Evolutionary conservation across 2,329 filamentous ascomycete genomes (phyloP).

Genomic region (Colletotrichum lupini): DNA sequence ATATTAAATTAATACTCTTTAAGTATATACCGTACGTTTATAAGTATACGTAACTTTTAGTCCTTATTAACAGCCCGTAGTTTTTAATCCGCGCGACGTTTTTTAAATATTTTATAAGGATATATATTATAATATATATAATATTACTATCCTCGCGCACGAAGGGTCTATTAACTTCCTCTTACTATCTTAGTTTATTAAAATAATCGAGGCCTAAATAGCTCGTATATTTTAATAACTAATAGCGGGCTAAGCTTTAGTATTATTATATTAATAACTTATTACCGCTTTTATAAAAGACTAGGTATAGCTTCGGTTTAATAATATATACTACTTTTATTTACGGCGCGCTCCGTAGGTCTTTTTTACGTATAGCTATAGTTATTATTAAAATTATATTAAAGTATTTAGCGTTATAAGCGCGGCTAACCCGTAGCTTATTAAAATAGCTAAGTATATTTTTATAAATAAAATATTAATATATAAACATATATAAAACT

Average conservation of each 20-base stretch:
- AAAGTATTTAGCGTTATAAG: background rate
- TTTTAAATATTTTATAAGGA: constrained; percentile 19
- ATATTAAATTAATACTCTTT: constrained; percentile 7
- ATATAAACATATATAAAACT: constrained; percentile 7
- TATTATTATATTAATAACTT: background rate
- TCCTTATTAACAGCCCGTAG: background rate
- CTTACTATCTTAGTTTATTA: background rate
- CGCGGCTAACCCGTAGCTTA: background rate
- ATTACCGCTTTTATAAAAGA: background rate
- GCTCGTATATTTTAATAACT: background rate
- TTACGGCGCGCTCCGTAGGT: background rate
- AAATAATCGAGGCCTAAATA: constrained; percentile 7
- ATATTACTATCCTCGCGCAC: background rate
- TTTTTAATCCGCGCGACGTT: constrained; percentile 11
- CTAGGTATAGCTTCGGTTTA: background rate
- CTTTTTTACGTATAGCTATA: background rate
- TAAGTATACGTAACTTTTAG: background rate
- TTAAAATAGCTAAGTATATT: background rate
- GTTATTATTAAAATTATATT: constrained; percentile 3
- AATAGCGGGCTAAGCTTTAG: background rate
- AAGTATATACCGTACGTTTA: background rate
- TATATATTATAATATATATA: background rate
- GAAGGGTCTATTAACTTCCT: background rate
- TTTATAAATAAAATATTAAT: background rate
- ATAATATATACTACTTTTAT: background rate